Evolutionary conservation across 148 eudicot genomes (phyloP), one percentile per base, ranked within the genome.

Genomic region (Rhododendron griersonianum): DNA sequence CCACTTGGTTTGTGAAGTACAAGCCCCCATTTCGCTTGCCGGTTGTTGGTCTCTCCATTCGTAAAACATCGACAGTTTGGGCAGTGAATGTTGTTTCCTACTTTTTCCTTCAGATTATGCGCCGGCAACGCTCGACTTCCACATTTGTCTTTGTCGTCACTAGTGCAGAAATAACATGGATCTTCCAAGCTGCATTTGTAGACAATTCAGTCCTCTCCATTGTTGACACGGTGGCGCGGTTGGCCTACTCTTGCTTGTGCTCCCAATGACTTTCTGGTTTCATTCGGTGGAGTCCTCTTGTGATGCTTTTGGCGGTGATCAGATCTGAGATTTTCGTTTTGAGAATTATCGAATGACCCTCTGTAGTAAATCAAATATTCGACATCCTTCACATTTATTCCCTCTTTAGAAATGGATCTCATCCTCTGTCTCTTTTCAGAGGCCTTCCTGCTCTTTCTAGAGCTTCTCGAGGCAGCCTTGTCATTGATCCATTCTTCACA

Each of bases 351-450:
- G 8, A 23, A 28, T 28, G 25, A 71, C 16, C 79, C 83, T 19
- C 91, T 88, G 77, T 92, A 92, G 39, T 91, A 90, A 25, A 59
- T 63, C 15, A 82, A 55, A 53, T 79, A 79, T n/a, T 89, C 87
- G 3, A 37, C 19, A 80, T 89, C 89, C 4, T 77, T 85, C 63
- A 84, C 75, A 11, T 25, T 48, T 61, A 11, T 79, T 4, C 79
- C 89, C 57, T 89, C 91, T 65, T 25, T 53, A 10, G 93, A 84
- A n/a, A 80, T 16, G 39, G 89, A 84, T 74, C 86, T 89, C 67
- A 87, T 87, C 84, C 94, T 91, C 28, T 78, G 53, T 84, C 92
- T 89, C 85, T 89, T 92, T 53, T 81, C 88, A 19, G 80, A 63
- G 5, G 30, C 44, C 25, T 81, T 81, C 84, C 67, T 80, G 47